Conservation (phyloP, 495 filamentous ascomycete genomes). For the Endocarpon pusillum region DNA sequence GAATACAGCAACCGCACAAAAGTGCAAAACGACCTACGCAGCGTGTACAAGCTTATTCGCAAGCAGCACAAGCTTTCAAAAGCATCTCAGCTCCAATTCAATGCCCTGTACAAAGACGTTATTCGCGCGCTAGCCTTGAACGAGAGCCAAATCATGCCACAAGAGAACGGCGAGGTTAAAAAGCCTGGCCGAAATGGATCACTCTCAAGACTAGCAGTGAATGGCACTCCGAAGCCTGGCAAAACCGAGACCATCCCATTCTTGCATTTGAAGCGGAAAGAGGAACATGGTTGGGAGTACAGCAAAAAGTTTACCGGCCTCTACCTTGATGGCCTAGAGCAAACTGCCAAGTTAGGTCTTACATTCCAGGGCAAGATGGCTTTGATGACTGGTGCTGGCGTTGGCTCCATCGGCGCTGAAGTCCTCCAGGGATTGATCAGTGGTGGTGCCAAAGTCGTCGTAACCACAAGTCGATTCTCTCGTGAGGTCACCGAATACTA, state of each 20-base stretch:
- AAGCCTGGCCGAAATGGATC: slow-evolving; percentile 45
- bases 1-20: slow-evolving; percentile 97
- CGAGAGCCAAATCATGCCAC: slow-evolving; percentile 86
- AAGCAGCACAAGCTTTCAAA: slow-evolving; percentile 95
- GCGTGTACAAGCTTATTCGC: slow-evolving; percentile 92
- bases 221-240: slow-evolving; percentile 48
- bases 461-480: slow-evolving; percentile 92
- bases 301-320: slow-evolving; percentile 90
- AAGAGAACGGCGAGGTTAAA: slow-evolving; percentile 53
- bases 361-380: slow-evolving; percentile 91
- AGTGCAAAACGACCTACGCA: slow-evolving; percentile 85
- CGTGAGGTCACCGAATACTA: slow-evolving; percentile 98
- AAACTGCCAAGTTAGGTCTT: slow-evolving; percentile 70
- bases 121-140: slow-evolving; percentile 90
- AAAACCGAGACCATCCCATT: slow-evolving; percentile 97
- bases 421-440: slow-evolving; percentile 92
- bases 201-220: slow-evolving; percentile 22
- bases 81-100: slow-evolving; percentile 86
- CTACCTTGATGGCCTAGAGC: slow-evolving; percentile 81
- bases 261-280: slow-evolving; percentile 90
- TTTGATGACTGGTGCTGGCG: slow-evolving; percentile 96
- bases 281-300: slow-evolving; percentile 92
- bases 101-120: slow-evolving; percentile 80
- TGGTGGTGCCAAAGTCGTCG: slow-evolving; percentile 87
- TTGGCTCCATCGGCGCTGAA: slow-evolving; percentile 96